Evolutionary conservation across 495 filamentous ascomycete genomes (phyloP), one percentile per base, ranked within the genome.

Genomic region (Aspergillus carlsbadensis): DNA sequence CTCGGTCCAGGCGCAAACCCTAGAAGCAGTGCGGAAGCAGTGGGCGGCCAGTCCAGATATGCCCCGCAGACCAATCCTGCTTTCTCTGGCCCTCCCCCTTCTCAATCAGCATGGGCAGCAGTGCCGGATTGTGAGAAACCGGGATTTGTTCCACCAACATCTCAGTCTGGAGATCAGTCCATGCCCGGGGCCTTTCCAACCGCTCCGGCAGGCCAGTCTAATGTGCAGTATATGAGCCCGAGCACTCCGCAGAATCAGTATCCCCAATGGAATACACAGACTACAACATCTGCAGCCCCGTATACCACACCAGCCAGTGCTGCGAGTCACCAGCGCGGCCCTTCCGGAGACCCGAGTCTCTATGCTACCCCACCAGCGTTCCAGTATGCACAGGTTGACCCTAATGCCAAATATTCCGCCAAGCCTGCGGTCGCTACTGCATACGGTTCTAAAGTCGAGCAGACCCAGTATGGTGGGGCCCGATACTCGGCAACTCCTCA

Each of bases 331-430:
- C 67, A 73, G 47, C 66, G 68, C 6, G 65, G 59, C 35, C 53
- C 64, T 5, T 70, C 71, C 1, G 58, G 57, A 26, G 65, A 70
- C 55, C 47, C 61, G n/a, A 54, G 56, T 0, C 47, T 64, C 20
- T 78, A 78, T 57, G 72, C 72, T 18, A 60, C 70, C 5, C 71
- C 66, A 0, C 42, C 62, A 18, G 60, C 62, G 31, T 78, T 65
- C 31, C 74, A 78, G 52, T 78, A 78, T 63, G 74, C 75, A 3
- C 67, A 76, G 21, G 54, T 77, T 31, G 74, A 79, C 47, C 71
- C 71, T 2, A 77, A 71, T 37, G 59, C 77, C 43, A 70, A 68
- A 39, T 79, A 80, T 57, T 62, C 72, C 0, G 18, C 46, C 3
- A 65, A 63, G 18, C 57, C 60, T 14, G 37, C 54, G 37, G 57